phyloP scores from a whole-genome alignment of 345 rosid species.

The Tarenaya hassleriana region DNA sequence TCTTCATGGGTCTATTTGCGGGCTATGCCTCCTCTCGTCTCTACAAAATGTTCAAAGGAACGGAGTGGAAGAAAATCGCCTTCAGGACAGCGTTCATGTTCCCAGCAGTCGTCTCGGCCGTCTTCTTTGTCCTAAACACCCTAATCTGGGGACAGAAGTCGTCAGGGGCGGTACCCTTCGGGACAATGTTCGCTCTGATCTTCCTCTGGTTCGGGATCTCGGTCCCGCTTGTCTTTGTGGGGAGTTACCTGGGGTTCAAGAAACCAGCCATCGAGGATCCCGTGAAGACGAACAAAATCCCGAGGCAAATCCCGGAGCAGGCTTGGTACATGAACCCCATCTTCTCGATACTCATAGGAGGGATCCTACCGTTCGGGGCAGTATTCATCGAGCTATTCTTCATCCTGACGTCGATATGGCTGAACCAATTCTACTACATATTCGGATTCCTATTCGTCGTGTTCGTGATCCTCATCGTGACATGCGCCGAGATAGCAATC shows the following conservation, averaged over 20 bases:
- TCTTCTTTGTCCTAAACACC: constrained; percentile 67
- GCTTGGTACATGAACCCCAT: constrained; percentile 88
- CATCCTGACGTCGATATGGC: constrained; percentile 90
- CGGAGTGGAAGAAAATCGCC: constrained; percentile 72
- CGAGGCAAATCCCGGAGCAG: constrained; percentile 81
- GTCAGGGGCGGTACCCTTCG: constrained; percentile 82
- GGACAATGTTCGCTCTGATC: constrained; percentile 75
- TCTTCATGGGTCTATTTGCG: constrained; percentile 81
- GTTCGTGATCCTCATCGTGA: constrained; percentile 56
- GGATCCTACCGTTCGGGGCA: constrained; percentile 87
- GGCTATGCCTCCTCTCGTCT: constrained; percentile 62
- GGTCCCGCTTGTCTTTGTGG: constrained; percentile 69
- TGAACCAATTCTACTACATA: constrained; percentile 83
- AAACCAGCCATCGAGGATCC: constrained; percentile 75
- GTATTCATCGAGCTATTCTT: constrained; percentile 84
- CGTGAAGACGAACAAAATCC: constrained; percentile 80
- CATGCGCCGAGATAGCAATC: constrained; percentile 70
- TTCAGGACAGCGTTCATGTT: constrained; percentile 65
- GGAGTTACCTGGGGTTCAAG: constrained; percentile 64
- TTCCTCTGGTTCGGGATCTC: constrained; percentile 83
- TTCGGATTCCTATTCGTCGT: constrained; percentile 83
- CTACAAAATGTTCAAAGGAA: constrained; percentile 74
- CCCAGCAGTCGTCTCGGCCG: constrained; percentile 57
- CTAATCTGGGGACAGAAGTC: constrained; percentile 90
- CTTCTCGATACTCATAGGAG: constrained; percentile 74